Percentiles rank a stretch among this genome's conserved stretches.
Evolutionary conservation across 2,329 filamentous ascomycete species (phyloP).

Genomic region (Penicillium sp.): DNA sequence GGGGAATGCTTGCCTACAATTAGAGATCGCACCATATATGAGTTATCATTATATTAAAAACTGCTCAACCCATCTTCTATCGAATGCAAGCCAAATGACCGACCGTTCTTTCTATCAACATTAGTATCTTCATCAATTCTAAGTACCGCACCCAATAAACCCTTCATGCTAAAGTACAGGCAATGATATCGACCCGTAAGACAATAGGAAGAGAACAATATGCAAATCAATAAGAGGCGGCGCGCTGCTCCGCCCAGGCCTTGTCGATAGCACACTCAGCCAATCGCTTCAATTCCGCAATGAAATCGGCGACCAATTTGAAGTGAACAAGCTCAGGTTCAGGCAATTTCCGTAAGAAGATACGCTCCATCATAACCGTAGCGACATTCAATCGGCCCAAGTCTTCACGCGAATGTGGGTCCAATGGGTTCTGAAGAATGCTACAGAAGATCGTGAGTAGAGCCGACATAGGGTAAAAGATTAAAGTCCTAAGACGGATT

Average conservation of each 20-base stretch:
- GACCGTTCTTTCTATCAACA: not conserved
- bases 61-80: not conserved
- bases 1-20: not conserved
- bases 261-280: conserved; percentile 46
- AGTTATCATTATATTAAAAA: not conserved
- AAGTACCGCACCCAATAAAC: not conserved
- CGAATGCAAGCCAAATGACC: not conserved
- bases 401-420: conserved; percentile 46
- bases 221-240: not conserved
- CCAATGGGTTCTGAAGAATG: conserved; percentile 50
- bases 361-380: conserved; percentile 44
- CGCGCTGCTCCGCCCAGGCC: conserved; percentile 32
- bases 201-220: not conserved
- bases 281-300: conserved; percentile 46
- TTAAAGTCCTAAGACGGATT: conserved; percentile 45
- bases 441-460: conserved; percentile 56
- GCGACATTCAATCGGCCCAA: conserved; percentile 47
- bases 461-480: conserved; percentile 58
- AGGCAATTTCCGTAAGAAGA: conserved; percentile 28
- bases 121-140: not conserved
- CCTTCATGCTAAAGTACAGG: not conserved
- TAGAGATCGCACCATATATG: not conserved
- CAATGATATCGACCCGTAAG: not conserved
- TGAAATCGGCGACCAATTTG: conserved; percentile 45
- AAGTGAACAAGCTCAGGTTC: conserved; percentile 44